Evolutionary conservation across 2,329 filamentous ascomycete species (phyloP), one percentile per base, ranked within the genome.

Genomic region (Pseudogymnoascus sp.): DNA sequence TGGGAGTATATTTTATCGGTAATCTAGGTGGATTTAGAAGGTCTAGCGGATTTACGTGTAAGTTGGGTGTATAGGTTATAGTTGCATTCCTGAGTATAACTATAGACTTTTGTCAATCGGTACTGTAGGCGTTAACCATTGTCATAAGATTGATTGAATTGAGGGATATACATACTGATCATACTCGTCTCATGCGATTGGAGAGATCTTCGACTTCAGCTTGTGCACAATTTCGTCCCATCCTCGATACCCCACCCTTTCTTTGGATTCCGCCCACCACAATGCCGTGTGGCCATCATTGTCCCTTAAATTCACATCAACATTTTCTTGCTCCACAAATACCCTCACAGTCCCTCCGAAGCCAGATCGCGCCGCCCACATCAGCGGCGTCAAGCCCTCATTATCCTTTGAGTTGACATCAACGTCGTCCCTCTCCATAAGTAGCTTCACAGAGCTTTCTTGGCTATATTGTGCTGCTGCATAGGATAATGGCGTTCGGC

Each of bases 301-400:
- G 44, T 61, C 53, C 53, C 34, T 60, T 23, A 34, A 60, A 28
- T 63, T 53, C 1, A 18, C 61, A 12, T 63, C 61, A 8, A 63
- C 61, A 21, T 63, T 14, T 31, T 36, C 61, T 0, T 46, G 37
- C 14, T 60, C 25, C 11, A 63, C 8, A 11, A 63, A 36, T 21
- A 21, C 12, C 37, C 38, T 10, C 11, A 63, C 11, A 25, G 25
- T 16, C 21, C 11, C 34, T n/a, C 60, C 21, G 31, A 3, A 6
- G 18, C 18, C 14, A 34, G 1, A 12, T 14, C 4, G 2, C 10
- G 18, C 61, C 42, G 61, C 50, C 36, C 31, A 28, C 18, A 37
- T 60, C 10, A 63, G 62, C 14, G 62, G 62, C 16, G 62, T 63
- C 62, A 21, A 31, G 25, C 34, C 21, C 6, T 50, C 5, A 7